phyloP scores from a whole-genome alignment of 768 basidiomycete species.

The Lepiota venenata region DNA sequence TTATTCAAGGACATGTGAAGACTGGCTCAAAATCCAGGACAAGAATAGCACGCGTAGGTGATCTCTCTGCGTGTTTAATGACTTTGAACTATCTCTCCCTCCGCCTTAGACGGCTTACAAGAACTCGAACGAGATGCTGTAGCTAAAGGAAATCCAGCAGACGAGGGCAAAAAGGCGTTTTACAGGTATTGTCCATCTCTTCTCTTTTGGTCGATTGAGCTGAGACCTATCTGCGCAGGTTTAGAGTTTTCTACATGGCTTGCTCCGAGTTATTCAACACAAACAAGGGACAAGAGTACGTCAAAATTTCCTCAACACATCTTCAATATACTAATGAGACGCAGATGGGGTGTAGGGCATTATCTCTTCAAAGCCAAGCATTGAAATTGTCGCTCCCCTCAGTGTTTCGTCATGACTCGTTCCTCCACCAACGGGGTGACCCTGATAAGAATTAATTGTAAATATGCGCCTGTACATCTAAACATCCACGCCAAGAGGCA shows the following conservation, averaged over 20 bases:
- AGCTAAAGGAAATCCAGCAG: constrained; percentile 38
- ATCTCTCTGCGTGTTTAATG: too few species aligned
- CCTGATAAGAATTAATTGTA: too few species aligned
- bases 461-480: neutral
- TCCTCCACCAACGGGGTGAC: too few species aligned
- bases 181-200: constrained; percentile 33
- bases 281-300: constrained; percentile 61
- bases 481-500: neutral
- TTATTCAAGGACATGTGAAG: constrained; percentile 61
- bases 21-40: constrained; percentile 63
- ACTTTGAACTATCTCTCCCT: neutral
- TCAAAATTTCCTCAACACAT: constrained; percentile 10
- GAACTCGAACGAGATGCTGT: constrained; percentile 47
- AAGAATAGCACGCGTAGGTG: constrained; percentile 38
- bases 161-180: constrained; percentile 59
- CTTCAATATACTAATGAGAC: constrained; percentile 10
- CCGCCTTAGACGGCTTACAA: constrained; percentile 37
- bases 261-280: constrained; percentile 67
- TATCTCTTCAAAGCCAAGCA: constrained; percentile 42
- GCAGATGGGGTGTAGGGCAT: constrained; percentile 55
- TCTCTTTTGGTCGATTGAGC: neutral
- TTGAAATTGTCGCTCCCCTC: neutral
- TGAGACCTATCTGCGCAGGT: constrained; percentile 29
- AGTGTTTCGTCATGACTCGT: neutral
- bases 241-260: constrained; percentile 70